These are phyloP conservation scores for Penicillium sp. DNA, from an alignment of 2,329 filamentous ascomycete genomes.

Conservation along the genomic window DNA sequence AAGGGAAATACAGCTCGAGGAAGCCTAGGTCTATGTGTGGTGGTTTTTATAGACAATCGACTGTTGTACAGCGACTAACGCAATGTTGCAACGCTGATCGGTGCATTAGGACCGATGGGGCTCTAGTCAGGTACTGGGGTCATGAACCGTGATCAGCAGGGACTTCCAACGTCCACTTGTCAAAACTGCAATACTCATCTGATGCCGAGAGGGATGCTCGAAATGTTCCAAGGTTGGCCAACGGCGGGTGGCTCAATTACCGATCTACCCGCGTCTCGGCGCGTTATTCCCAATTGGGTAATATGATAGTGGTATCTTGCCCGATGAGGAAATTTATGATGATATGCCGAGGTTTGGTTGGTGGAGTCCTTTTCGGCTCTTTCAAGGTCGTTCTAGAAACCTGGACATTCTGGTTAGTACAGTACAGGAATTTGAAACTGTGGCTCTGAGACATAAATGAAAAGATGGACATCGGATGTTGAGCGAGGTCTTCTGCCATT, in stretches of 20 bases:
- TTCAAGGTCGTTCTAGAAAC: too few species aligned
- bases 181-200: too few species aligned
- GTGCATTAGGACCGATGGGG: background rate
- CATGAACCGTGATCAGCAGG: background rate
- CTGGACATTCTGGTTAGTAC: too few species aligned
- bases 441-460: too few species aligned
- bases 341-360: background rate
- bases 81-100: background rate
- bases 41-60: background rate
- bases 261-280: conserved; percentile 6
- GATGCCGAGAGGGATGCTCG: background rate
- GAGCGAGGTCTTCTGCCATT: too few species aligned
- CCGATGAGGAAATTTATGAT: background rate
- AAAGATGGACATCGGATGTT: too few species aligned
- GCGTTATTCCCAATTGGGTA: conserved; percentile 1
- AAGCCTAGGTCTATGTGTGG: background rate
- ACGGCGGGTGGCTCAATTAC: background rate
- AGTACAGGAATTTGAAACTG: too few species aligned
- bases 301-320: background rate
- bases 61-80: too few species aligned
- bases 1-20: background rate
- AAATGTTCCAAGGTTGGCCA: background rate
- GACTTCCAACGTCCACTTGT: too few species aligned
- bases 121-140: background rate
- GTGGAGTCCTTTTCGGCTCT: background rate